Evolutionary conservation across 2,329 filamentous ascomycete species (phyloP), one percentile per base, ranked within the genome.

Genomic region (Falciphora oryzae): DNA sequence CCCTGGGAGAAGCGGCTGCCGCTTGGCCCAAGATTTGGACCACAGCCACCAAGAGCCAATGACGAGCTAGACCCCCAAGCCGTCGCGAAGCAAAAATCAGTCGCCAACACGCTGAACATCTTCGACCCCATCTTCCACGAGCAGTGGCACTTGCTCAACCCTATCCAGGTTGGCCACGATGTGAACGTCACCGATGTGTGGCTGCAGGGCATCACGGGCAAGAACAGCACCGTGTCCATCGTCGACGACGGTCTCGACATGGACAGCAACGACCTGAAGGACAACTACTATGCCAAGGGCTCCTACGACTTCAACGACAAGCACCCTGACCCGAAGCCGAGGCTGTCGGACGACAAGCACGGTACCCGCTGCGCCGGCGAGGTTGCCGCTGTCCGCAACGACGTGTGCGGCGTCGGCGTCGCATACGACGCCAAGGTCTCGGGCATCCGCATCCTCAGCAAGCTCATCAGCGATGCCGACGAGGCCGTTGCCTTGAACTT

Each of bases 261-360:
- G 89, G 86, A 96, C 78, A 98, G 93, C 79, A 84, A 92, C 31
- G 95, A 99, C 74, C 79, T 99, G 59, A 93, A 91, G 75, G 89
- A 87, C 70, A 99, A 99, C 75, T 99, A 97, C 78, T 98, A 94
- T 73, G 90, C 92, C 1, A 86, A 87, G 65, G 95, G 95, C 31
- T 98, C 94, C 3, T 97, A 90, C 78, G 95, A 99, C 77, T 99
- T 96, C 80, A 99, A 99, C 76, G 93, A 98, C 72, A 83, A 91
- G 62, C 83, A 83, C 2, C 81, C 88, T 1, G 89, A 95, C 69
- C 95, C 95, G 3, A 89, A 86, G 67, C 95, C 95, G 1, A 84
- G 87, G n/a, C 79, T 98, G 4, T 84, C 82, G 4, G 94, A 98
- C 69, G 95, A 99, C 73, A 86, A 81, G 67, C 95, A 99, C 75